phyloP scores from a whole-genome alignment of 2,329 filamentous ascomycete species.

The Colletotrichum sp. region DNA sequence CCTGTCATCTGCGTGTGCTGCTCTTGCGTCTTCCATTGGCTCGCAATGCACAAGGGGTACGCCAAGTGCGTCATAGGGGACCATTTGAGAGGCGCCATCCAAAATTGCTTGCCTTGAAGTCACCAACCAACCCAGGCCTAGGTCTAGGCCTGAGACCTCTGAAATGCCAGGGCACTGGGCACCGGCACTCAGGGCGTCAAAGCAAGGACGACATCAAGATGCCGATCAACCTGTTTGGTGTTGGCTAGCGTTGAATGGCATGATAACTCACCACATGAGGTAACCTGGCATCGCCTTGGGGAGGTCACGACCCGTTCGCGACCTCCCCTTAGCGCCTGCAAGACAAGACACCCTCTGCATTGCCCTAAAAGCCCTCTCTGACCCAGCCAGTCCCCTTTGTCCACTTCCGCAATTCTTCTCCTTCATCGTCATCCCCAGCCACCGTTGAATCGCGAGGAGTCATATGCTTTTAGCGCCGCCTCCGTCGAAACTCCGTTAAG shows the following conservation, averaged over 20 bases:
- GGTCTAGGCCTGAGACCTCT: neutral
- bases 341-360: neutral
- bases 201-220: neutral
- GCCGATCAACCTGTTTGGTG: neutral
- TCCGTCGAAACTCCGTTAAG: neutral
- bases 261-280: neutral
- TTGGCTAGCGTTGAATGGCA: neutral
- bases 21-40: neutral
- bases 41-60: neutral
- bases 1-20: neutral
- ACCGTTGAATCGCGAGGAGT: neutral
- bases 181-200: neutral
- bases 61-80: slow-evolving; percentile 8
- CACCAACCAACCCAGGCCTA: neutral
- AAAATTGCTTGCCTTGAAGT: neutral
- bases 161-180: neutral
- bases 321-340: neutral
- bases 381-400: neutral
- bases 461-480: neutral
- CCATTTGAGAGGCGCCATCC: neutral
- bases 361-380: neutral
- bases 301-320: neutral
- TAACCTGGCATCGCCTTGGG: neutral
- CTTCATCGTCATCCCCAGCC: neutral
- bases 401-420: neutral